These are phyloP conservation scores for Saccharomyces jurei DNA, from an alignment of 805 yeast species.

Conservation along the genomic window DNA sequence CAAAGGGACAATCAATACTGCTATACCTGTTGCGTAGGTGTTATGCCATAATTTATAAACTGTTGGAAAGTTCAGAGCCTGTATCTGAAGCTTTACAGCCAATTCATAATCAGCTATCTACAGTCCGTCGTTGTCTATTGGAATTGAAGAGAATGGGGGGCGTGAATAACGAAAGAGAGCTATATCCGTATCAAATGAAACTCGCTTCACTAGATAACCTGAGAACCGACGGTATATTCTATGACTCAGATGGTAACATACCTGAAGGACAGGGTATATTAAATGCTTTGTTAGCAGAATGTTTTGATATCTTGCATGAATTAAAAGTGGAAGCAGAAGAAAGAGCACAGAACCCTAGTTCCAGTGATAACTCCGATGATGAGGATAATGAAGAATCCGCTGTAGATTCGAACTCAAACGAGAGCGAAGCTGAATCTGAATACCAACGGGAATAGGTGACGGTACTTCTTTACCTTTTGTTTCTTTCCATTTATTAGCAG, in stretches of 20 bases:
- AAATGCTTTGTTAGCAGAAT: slow-evolving; percentile 82
- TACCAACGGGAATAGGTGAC: neutral
- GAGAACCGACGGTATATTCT: slow-evolving; percentile 84
- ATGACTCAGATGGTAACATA: slow-evolving; percentile 70
- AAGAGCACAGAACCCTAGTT: slow-evolving; percentile 32
- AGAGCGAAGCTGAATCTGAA: neutral
- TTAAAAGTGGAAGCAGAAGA: slow-evolving; percentile 78
- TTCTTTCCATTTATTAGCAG: neutral
- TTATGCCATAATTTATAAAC: slow-evolving; percentile 81
- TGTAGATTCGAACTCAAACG: neutral
- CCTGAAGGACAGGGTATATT: slow-evolving; percentile 99
- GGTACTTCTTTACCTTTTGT: neutral
- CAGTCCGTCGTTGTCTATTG: slow-evolving; percentile 81
- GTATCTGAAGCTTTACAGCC: slow-evolving; percentile 91
- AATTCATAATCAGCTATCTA: slow-evolving; percentile 83
- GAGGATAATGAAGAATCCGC: slow-evolving; percentile 11
- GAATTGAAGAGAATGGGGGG: slow-evolving; percentile 94
- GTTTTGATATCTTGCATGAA: slow-evolving; percentile 90
- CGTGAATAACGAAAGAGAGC: slow-evolving; percentile 73
- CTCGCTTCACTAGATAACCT: slow-evolving; percentile 80
- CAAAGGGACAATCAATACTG: slow-evolving; percentile 52
- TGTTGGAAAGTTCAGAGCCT: slow-evolving; percentile 88
- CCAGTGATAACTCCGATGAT: slow-evolving; percentile 12
- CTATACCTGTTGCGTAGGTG: slow-evolving; percentile 81
- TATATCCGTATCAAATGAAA: slow-evolving; percentile 94